Evolutionary conservation across 2,329 filamentous ascomycete genomes (phyloP), one percentile per base, ranked within the genome.

Genomic region (Pezicula neosporulosa): DNA sequence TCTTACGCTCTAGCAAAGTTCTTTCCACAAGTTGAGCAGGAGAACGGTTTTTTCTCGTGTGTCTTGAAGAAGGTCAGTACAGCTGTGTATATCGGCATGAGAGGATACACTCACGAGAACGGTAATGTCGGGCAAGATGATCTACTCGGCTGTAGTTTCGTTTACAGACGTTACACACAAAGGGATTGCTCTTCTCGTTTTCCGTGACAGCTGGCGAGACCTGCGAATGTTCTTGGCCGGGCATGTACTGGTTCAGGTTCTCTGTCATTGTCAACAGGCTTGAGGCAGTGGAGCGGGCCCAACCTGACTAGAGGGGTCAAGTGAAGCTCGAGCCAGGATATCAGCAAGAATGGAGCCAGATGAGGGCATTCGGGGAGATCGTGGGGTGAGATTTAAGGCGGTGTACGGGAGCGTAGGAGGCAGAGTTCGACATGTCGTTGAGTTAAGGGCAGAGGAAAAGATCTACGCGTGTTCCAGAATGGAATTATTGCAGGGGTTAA

Each of bases 1-100:
- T 28, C 42, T 44, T 44, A 44, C 42, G 42, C 42, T 44, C 42
- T 44, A 13, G 42, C 42, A 44, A 44, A 44, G 42, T 28, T 49
- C 28, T 51, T 51, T 13, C 33, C 44, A 24, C 49, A 51, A 19
- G 30, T 36, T 9, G 47, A 35, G 33, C 49, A 51, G n/a, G 35
- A 35, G 37, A 47, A 48, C 33, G 49, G 49, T 30, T 51, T 51
- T 51, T 13, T 48, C 44, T 30, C 28, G 46, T 16, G 49, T 51
- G 41, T 51, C 42, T 44, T 13, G n/a, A n/a, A 44, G 42, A n/a
- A 15, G 42, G 28, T 44, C 19, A 44, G 9, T 28, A 27, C 21
- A 15, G 6, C 5, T 16, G 19, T n/a, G 9, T 6, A 19, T 24
- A 28, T 30, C 12, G 13, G 9, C 21, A 13, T 6, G 12, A 6